phyloP scores from a whole-genome alignment of 2,329 filamentous ascomycete species.

The Alternaria sp. region DNA sequence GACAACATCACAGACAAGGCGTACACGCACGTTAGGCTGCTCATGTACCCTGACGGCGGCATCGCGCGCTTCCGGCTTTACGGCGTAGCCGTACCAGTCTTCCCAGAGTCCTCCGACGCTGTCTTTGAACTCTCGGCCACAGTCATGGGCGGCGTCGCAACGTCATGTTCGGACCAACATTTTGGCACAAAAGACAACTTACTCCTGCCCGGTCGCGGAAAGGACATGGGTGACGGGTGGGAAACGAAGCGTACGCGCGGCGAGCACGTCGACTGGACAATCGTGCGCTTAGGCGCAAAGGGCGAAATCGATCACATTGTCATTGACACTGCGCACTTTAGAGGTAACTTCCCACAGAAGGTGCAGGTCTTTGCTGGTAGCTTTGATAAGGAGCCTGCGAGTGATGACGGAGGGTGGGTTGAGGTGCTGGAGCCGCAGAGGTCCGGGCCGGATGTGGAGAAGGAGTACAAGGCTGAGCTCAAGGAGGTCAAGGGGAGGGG shows the following conservation, averaged over 20 bases:
- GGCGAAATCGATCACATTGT: slow-evolving; percentile 72
- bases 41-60: slow-evolving; percentile 87
- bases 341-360: slow-evolving; percentile 84
- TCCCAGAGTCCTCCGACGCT: slow-evolving; percentile 70
- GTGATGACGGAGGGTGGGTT: slow-evolving; percentile 68
- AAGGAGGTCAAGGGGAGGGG: slow-evolving; percentile 63
- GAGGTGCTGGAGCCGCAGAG: slow-evolving; percentile 72
- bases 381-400: slow-evolving; percentile 65
- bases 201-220: slow-evolving; percentile 77
- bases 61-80: slow-evolving; percentile 83
- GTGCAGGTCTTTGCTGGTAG: slow-evolving; percentile 70
- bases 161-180: slow-evolving; percentile 82
- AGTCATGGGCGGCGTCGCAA: slow-evolving; percentile 78
- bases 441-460: slow-evolving; percentile 76
- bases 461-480: slow-evolving; percentile 64
- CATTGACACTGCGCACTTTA: slow-evolving; percentile 82
- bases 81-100: slow-evolving; percentile 77
- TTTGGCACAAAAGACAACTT: slow-evolving; percentile 84
- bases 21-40: slow-evolving; percentile 80
- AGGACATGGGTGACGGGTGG: slow-evolving; percentile 90
- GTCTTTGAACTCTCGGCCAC: slow-evolving; percentile 80
- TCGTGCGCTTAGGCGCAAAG: slow-evolving; percentile 74
- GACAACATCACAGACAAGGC: slow-evolving; percentile 64
- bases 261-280: slow-evolving; percentile 82
- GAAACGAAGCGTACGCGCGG: slow-evolving; percentile 79